phyloP scores from a whole-genome alignment of 768 basidiomycete genomes.

The Xerocomus potaroensis region DNA sequence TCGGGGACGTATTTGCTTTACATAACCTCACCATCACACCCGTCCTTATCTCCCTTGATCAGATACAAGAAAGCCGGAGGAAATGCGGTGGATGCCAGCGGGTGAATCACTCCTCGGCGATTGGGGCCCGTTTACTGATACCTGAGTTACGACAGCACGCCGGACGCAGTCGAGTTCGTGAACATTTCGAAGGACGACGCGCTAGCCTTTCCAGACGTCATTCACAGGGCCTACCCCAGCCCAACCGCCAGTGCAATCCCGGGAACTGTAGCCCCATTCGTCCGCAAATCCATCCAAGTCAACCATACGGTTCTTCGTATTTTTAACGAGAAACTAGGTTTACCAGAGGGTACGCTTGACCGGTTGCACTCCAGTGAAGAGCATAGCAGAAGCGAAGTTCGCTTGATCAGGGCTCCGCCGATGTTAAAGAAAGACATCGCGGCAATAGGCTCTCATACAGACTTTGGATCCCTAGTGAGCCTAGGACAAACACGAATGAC shows the following conservation, averaged over 20 bases:
- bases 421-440: constrained; percentile 25
- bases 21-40: background rate
- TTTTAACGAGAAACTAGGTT: constrained; percentile 53
- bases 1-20: constrained; percentile 25
- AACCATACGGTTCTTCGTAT: constrained; percentile 49
- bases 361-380: constrained; percentile 42
- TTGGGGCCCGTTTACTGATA: background rate
- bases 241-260: constrained; percentile 49
- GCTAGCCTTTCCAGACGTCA: constrained; percentile 50
- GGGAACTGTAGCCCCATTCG: constrained; percentile 48
- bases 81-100: constrained; percentile 57
- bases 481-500: background rate
- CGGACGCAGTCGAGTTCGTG: constrained; percentile 60
- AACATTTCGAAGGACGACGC: constrained; percentile 70
- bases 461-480: constrained; percentile 67
- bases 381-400: constrained; percentile 53
- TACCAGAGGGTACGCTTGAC: constrained; percentile 46
- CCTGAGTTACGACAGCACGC: background rate
- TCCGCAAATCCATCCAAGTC: constrained; percentile 53
- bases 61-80: constrained; percentile 62
- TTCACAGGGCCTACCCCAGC: constrained; percentile 53
- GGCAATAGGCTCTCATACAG: constrained; percentile 65
- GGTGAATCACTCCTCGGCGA: constrained; percentile 23
- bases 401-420: constrained; percentile 49
- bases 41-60: background rate